Evolutionary conservation across 2,329 filamentous ascomycete species (phyloP).

Genomic region (Sclerotinia trifoliorum): DNA sequence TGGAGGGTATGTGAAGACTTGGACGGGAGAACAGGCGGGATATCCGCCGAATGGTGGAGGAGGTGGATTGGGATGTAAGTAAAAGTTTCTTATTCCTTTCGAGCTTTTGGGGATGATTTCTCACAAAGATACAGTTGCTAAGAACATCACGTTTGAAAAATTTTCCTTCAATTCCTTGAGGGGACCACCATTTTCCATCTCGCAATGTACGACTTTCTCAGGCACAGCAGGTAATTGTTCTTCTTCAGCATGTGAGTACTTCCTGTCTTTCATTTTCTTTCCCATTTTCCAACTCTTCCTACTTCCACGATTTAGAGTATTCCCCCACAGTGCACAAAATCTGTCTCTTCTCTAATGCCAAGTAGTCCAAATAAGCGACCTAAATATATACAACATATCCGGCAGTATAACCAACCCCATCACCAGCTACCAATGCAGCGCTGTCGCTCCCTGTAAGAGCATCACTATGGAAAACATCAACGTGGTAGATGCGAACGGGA

Average conservation of each 20-base stretch:
- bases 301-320: neutral
- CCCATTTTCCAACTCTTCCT: neutral
- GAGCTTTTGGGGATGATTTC: neutral
- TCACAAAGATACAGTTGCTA: constrained; percentile 19
- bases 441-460: constrained; percentile 7
- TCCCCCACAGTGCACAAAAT: neutral
- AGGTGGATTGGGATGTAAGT: constrained; percentile 49
- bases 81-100: no score
- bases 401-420: constrained; percentile 15
- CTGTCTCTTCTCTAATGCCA: neutral
- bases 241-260: constrained; percentile 33
- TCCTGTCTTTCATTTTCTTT: neutral
- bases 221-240: constrained; percentile 43
- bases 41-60: constrained; percentile 59
- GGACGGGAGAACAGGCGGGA: constrained; percentile 52
- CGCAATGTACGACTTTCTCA: constrained; percentile 44
- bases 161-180: constrained; percentile 15
- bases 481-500: neutral
- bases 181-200: constrained; percentile 38
- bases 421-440: constrained; percentile 12
- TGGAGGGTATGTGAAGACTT: constrained; percentile 53
- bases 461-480: constrained; percentile 15
- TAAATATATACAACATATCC: constrained; percentile 13
- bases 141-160: constrained; percentile 17
- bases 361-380: constrained; percentile 1